These are phyloP conservation scores for Simplicillium aogashimaense DNA, from an alignment of 2,329 filamentous ascomycete species.

Conservation along the genomic window DNA sequence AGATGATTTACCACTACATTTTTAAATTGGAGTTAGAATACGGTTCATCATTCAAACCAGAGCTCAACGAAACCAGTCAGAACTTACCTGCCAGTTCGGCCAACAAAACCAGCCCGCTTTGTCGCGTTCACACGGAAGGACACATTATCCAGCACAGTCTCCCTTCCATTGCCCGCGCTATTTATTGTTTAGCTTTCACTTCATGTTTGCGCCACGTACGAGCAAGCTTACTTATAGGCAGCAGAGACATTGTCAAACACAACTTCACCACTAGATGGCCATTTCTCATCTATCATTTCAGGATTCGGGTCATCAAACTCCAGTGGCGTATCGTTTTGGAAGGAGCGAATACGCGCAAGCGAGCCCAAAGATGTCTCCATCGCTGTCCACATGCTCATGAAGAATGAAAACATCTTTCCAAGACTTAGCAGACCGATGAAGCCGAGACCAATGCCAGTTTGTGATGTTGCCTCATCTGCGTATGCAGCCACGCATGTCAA, in stretches of 20 bases:
- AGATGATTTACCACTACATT: neutral
- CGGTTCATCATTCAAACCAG: neutral
- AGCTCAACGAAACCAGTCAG: neutral
- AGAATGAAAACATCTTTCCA: neutral
- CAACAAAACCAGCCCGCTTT: constrained; percentile 1
- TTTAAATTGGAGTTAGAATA: neutral
- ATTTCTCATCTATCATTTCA: neutral
- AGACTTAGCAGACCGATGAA: neutral
- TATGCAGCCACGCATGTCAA: constrained; percentile 22
- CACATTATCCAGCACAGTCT: neutral
- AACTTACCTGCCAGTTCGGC: constrained; percentile 3
- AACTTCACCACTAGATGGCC: constrained; percentile 1
- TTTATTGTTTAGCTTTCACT: too few species aligned
- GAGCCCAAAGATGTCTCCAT: constrained; percentile 2
- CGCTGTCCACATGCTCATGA: neutral
- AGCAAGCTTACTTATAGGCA: constrained; percentile 1
- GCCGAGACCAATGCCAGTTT: neutral
- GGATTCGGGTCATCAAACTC: neutral
- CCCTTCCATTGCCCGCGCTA: neutral
- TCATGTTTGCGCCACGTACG: too few species aligned
- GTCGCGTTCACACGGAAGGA: neutral
- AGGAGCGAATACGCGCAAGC: constrained; percentile 1
- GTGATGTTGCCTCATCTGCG: neutral
- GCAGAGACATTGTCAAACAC: constrained; percentile 4
- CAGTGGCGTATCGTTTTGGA: neutral